A percentile compares a stretch with the other conserved stretches of the same genome.
phyloP scores from a whole-genome alignment of 805 yeast species.

The Lachancea mirantina region DNA sequence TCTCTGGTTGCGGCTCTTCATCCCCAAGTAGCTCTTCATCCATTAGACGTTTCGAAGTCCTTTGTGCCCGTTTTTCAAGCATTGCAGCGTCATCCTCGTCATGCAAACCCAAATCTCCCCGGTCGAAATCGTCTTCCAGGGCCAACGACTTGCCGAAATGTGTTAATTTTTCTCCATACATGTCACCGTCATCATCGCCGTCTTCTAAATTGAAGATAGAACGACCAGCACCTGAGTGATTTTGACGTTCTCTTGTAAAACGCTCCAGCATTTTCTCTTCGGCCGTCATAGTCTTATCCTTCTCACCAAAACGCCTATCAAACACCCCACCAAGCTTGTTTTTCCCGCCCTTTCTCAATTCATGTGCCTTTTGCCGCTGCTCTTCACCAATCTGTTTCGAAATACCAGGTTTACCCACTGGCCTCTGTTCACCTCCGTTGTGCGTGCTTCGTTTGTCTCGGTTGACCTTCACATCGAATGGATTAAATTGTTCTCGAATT shows the following conservation, averaged over 20 bases:
- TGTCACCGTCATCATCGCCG: constrained; percentile 43
- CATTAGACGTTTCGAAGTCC: constrained; percentile 8
- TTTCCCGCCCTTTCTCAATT: constrained; percentile 51
- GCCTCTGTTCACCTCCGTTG: constrained; percentile 37
- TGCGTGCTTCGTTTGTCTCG: constrained; percentile 45
- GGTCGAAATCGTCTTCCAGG: constrained; percentile 48
- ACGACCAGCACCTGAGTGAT: constrained; percentile 45
- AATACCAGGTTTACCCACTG: constrained; percentile 63
- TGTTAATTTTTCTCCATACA: constrained; percentile 46
- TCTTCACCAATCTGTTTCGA: constrained; percentile 66
- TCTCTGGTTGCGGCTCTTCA: constrained; percentile 36
- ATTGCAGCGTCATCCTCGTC: constrained; percentile 20
- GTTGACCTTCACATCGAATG: constrained; percentile 74
- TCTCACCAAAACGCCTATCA: constrained; percentile 92
- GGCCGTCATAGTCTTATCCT: constrained; percentile 56
- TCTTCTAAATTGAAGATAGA: constrained; percentile 72
- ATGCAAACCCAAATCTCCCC: constrained; percentile 36
- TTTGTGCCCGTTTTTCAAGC: constrained; percentile 15
- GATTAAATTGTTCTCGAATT: constrained; percentile 81
- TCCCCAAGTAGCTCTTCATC: constrained; percentile 37
- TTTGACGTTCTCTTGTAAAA: constrained; percentile 81
- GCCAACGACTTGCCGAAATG: constrained; percentile 70
- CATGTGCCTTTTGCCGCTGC: constrained; percentile 53
- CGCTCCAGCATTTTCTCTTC: constrained; percentile 95
- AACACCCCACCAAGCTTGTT: constrained; percentile 71